Base-by-base conservation (phyloP, 192 early-diverging fungal genomes). In the Gamsiella multidivaricata region DNA sequence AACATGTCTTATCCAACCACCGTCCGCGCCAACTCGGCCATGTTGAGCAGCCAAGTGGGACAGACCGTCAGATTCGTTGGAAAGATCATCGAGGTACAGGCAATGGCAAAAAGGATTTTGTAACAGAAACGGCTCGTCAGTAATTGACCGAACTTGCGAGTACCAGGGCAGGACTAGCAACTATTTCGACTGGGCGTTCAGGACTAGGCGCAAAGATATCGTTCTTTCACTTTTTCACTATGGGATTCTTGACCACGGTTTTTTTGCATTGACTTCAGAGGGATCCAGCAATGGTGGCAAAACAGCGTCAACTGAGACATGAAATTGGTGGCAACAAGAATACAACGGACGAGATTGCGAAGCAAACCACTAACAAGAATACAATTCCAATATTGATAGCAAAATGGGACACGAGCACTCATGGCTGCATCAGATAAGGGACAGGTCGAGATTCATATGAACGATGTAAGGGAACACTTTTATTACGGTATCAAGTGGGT, bases 21-120 rank as follows among this genome's bases (percentile, higher is more conserved):
- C 20, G 70, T 81, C 26, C 84, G 87, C 57, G 71, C 87, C 82
- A 89, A 87, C 79, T 84, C 87, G 57, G 79, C 79, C 29, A 85
- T 87, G 87, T 72, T 85, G 54, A 69, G 70, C 63, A 75, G 76
- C 65, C 70, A 72, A 55, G 70, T 82, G 67, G 81, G 79, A 43
- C 61, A 74, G 15, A 80, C 82, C 54, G 85, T 89, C 61, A 80
- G 87, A 50, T 70, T 89, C 50, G 82, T 81, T 53, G 87, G 87
- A 26, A 80, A 81, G 25, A 70, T 88, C 51, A 80, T 83, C 25
- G 73, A 82, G 84, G 87, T 88, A 83, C 47, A 12, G 47, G 28
- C 42, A 37, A 54, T 5, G 9, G 18, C 14, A 33, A 8, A 18
- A 20, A 49, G n/a, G n/a, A n/a, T n/a, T n/a, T n/a, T n/a, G n/a